Evolutionary conservation across 1,139 yeast genomes (phyloP).

Genomic region (Yamadazyma diddensiae): DNA sequence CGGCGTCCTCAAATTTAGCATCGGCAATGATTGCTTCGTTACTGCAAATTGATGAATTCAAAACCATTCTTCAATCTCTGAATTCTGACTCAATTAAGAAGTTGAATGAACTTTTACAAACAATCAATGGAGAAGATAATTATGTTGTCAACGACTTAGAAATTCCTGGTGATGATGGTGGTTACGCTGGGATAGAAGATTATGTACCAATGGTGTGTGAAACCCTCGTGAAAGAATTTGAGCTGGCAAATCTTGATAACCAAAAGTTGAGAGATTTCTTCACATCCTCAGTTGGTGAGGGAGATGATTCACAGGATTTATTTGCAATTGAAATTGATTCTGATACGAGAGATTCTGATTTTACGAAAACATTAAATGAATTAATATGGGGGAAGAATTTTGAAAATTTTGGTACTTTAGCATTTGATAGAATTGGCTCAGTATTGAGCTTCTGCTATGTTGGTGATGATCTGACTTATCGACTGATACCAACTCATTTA

Average conservation of each 20-base stretch:
- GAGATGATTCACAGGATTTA: slow-evolving; percentile 24
- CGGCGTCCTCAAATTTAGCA: slow-evolving; percentile 7
- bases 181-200: neutral
- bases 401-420: slow-evolving; percentile 27
- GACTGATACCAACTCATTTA: slow-evolving; percentile 8
- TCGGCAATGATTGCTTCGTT: slow-evolving; percentile 13
- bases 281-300: slow-evolving; percentile 1
- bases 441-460: slow-evolving; percentile 31
- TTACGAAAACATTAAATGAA: slow-evolving; percentile 32
- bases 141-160: slow-evolving; percentile 3
- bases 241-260: neutral
- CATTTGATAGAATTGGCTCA: slow-evolving; percentile 28
- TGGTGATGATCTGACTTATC: slow-evolving; percentile 23
- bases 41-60: slow-evolving; percentile 23
- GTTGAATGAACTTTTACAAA: neutral
- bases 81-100: neutral
- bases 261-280: neutral
- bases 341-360: slow-evolving; percentile 25
- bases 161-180: neutral
- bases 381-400: slow-evolving; percentile 40
- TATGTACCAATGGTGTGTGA: neutral
- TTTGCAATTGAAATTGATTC: slow-evolving; percentile 32
- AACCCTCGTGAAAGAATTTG: neutral
- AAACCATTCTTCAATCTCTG: slow-evolving; percentile 2
- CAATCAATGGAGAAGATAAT: neutral